Percentiles rank a stretch among this genome's conserved stretches.
Conservation (phyloP, 75 land plant genomes). For the Pinus albicaulis region DNA sequence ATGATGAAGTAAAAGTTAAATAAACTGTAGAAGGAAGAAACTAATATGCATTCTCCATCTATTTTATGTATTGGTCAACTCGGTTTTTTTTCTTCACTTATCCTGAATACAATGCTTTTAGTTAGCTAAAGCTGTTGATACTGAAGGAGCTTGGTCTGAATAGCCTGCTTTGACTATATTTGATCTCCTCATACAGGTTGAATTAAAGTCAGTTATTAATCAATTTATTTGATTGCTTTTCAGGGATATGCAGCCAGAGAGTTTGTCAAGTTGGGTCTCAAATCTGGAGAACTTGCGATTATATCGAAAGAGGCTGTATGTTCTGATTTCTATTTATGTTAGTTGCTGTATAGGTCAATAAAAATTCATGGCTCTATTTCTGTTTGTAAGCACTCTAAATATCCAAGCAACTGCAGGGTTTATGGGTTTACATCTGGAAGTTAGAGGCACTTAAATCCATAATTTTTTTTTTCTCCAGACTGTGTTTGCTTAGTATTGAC, state of each 20-base stretch:
- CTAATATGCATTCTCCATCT: neutral
- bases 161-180: neutral
- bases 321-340: neutral
- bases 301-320: constrained; percentile 96
- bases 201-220: neutral
- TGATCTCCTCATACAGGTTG: neutral
- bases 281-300: constrained; percentile 90
- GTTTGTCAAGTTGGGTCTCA: constrained; percentile 73
- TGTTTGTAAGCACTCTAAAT: neutral
- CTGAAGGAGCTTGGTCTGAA: neutral
- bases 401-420: too few relatives aligned
- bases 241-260: constrained; percentile 99
- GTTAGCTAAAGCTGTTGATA: neutral
- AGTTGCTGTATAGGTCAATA: neutral
- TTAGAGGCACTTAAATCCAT: too few relatives aligned
- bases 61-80: neutral
- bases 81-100: neutral
- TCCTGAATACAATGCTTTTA: neutral
- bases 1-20: neutral
- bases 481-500: neutral
- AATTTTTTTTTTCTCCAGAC: neutral
- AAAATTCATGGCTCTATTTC: neutral
- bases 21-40: neutral
- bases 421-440: too few relatives aligned
- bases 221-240: neutral